phyloP scores from a whole-genome alignment of 768 basidiomycete genomes.

The Russula earlei region DNA sequence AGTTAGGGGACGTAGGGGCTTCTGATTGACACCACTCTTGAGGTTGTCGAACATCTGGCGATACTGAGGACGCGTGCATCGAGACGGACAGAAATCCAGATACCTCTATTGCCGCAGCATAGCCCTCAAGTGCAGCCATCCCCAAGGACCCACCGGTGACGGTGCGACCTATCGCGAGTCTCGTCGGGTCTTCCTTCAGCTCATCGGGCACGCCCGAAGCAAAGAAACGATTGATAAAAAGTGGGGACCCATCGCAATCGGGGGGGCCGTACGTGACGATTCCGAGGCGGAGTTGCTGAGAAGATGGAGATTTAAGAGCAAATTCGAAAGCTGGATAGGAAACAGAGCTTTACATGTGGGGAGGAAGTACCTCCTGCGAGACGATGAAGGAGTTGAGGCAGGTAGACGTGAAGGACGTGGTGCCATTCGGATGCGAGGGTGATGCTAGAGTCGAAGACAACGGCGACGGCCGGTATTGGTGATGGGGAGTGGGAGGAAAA shows the following conservation, averaged over 20 bases:
- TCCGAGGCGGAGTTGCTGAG: conserved; percentile 16
- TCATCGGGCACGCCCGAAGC: conserved; percentile 4
- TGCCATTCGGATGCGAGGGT: conserved; percentile 17
- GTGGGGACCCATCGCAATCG: conserved; percentile 14
- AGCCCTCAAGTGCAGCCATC: conserved; percentile 20
- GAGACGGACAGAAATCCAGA: neutral
- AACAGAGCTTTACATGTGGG: neutral
- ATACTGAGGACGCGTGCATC: neutral
- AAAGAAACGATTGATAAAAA: conserved; percentile 21
- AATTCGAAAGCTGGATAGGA: neutral
- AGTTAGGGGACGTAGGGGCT: conserved; percentile 6
- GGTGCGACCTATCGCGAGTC: conserved; percentile 18
- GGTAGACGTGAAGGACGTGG: conserved; percentile 9
- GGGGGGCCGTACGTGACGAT: conserved; percentile 22
- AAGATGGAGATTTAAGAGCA: neutral
- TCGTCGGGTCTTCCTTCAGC: conserved; percentile 15
- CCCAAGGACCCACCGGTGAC: conserved; percentile 15
- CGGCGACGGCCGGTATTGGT: conserved; percentile 11
- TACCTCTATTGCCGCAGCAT: conserved; percentile 19
- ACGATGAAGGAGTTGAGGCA: conserved; percentile 11
- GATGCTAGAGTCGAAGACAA: conserved; percentile 19
- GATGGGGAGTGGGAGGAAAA: too few relatives aligned
- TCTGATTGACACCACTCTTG: conserved; percentile 13
- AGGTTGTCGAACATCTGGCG: conserved; percentile 18
- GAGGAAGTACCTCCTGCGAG: conserved; percentile 7